phyloP scores from a whole-genome alignment of 495 filamentous ascomycete genomes.

The Schizothecium vesticola region DNA sequence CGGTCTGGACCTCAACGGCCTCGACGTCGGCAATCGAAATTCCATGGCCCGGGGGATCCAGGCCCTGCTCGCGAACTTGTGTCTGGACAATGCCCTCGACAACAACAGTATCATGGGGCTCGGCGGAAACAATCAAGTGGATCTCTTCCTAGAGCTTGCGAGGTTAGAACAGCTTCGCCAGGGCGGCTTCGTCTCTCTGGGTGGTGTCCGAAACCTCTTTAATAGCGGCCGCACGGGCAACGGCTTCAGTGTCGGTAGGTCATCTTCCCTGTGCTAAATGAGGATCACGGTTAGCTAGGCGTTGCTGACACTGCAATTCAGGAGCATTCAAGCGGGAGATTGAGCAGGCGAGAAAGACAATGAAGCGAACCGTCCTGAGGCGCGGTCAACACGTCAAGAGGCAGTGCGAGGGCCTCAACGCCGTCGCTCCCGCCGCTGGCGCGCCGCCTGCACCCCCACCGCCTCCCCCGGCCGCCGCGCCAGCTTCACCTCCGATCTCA shows the following conservation, averaged over 20 bases:
- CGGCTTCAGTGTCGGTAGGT: conserved; percentile 33
- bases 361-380: conserved; percentile 24
- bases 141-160: conserved; percentile 39
- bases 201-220: conserved; percentile 32
- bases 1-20: conserved; percentile 5
- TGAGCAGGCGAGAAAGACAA: conserved; percentile 21
- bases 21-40: conserved; percentile 41
- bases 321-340: conserved; percentile 38
- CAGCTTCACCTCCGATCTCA: too few relatives aligned
- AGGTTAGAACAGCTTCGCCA: conserved; percentile 37
- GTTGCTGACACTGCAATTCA: conserved; percentile 12
- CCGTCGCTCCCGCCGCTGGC: not conserved
- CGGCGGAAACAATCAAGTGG: conserved; percentile 31
- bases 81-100: conserved; percentile 32
- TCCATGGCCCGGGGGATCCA: conserved; percentile 27
- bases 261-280: not conserved
- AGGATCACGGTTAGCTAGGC: not conserved
- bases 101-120: conserved; percentile 26
- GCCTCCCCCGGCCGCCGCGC: too few relatives aligned
- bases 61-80: conserved; percentile 31
- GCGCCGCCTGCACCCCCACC: not conserved
- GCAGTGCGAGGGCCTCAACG: conserved; percentile 11
- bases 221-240: conserved; percentile 29
- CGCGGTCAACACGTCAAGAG: conserved; percentile 17
- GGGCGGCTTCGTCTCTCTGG: conserved; percentile 33